phyloP scores from a whole-genome alignment of 331 rosid genomes.

The Prunus yedoensis region DNA sequence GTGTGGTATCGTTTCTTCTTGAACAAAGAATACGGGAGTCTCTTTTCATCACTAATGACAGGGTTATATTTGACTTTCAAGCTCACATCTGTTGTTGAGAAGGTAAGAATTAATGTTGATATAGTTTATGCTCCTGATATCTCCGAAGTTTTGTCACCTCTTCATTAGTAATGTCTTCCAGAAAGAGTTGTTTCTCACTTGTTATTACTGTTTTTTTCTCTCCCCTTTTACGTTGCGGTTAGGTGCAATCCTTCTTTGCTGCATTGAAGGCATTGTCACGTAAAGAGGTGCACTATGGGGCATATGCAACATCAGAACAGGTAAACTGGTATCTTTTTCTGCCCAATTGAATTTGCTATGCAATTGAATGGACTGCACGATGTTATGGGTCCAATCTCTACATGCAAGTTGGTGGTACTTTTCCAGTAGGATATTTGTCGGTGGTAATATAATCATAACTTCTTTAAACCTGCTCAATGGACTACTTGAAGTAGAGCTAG shows the following conservation, averaged over 20 bases:
- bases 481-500: constrained; percentile 5
- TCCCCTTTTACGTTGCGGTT: constrained; percentile 27
- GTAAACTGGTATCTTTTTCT: constrained; percentile 36
- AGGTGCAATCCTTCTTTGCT: constrained; percentile 95
- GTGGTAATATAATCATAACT: not conserved
- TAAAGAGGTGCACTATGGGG: constrained; percentile 99
- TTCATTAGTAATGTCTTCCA: constrained; percentile 3
- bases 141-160: not conserved
- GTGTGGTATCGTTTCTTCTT: constrained; percentile 98
- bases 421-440: not conserved
- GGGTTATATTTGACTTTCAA: constrained; percentile 94
- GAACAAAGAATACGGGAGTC: constrained; percentile 96
- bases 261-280: constrained; percentile 84
- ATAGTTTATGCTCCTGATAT: not conserved
- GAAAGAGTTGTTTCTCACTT: constrained; percentile 19
- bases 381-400: not conserved
- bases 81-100: constrained; percentile 94
- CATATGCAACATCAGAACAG: constrained; percentile 95
- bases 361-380: not conserved
- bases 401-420: not conserved
- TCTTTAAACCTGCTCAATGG: constrained; percentile 1
- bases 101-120: constrained; percentile 42
- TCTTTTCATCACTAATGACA: constrained; percentile 90
- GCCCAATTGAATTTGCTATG: not conserved
- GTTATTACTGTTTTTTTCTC: not conserved